phyloP scores from a whole-genome alignment of 129 eudicot species.

The Escallonia rubra region DNA sequence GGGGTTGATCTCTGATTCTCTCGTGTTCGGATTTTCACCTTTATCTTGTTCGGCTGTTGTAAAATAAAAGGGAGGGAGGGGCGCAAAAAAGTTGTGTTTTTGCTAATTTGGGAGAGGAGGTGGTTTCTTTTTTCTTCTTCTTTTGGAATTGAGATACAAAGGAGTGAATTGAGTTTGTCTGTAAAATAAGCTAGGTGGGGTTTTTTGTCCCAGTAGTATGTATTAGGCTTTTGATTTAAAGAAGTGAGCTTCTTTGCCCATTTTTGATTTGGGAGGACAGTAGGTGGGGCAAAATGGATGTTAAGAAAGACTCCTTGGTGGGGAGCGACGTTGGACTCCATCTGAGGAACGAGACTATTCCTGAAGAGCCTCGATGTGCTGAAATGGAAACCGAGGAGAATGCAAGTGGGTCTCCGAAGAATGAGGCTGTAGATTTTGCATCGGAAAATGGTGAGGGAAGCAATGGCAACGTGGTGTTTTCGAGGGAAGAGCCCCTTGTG shows the following conservation, averaged over 20 bases:
- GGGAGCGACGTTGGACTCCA: conserved; percentile 28
- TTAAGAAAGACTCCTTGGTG: conserved; percentile 33
- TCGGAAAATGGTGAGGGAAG: conserved; percentile 48
- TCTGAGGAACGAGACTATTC: conserved; percentile 32
- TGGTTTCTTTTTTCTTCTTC: too few relatives aligned
- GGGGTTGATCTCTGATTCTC: conserved; percentile 1
- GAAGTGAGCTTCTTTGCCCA: background rate
- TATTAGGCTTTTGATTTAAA: background rate
- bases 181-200: background rate
- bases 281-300: conserved; percentile 33
- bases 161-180: background rate
- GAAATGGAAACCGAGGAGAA: conserved; percentile 57
- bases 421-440: conserved; percentile 26
- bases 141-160: background rate
- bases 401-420: conserved; percentile 14
- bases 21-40: conserved; percentile 5
- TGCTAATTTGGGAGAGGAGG: background rate
- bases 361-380: conserved; percentile 34
- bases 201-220: background rate
- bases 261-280: conserved; percentile 4
- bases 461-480: conserved; percentile 62
- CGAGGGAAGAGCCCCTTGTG: conserved; percentile 66
- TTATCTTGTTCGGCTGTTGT: background rate
- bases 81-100: background rate
- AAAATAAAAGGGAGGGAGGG: background rate